Conservation (phyloP, 768 basidiomycete species). For the Rhizopogon salebrosus region DNA sequence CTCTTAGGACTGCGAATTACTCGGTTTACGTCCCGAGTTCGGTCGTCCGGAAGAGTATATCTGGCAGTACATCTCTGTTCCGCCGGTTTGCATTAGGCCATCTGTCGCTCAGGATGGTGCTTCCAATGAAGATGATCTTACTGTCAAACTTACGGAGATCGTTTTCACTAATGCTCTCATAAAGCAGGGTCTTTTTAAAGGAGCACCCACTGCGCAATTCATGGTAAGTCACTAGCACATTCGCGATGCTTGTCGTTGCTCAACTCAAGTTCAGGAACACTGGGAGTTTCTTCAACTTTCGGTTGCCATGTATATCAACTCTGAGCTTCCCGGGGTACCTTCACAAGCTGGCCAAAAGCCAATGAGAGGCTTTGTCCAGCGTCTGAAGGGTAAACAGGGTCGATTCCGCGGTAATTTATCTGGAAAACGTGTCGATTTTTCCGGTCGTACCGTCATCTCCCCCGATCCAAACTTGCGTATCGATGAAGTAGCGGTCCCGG, state of each 20-base stretch:
- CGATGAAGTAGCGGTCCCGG: conserved; percentile 97
- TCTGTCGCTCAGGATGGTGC: conserved; percentile 97
- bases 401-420: conserved; percentile 98
- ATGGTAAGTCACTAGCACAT: conserved; percentile 52
- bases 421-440: conserved; percentile 98
- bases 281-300: conserved; percentile 96
- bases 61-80: conserved; percentile 98
- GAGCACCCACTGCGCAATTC: conserved; percentile 81
- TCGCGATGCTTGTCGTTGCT: conserved; percentile 3
- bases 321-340: conserved; percentile 90
- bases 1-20: conserved; percentile 84
- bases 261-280: conserved; percentile 60
- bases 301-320: conserved; percentile 98
- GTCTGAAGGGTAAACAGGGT: conserved; percentile 97
- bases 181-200: conserved; percentile 83
- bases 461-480: conserved; percentile 99
- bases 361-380: conserved; percentile 95
- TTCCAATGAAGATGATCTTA: conserved; percentile 97
- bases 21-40: conserved; percentile 82
- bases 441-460: conserved; percentile 95
- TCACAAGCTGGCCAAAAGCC: conserved; percentile 87
- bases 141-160: conserved; percentile 95
- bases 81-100: conserved; percentile 95
- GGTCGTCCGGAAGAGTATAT: conserved; percentile 96
- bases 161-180: conserved; percentile 92